These are phyloP conservation scores for Apiospora marii DNA, from an alignment of 2,329 filamentous ascomycete species.

Conservation along the genomic window DNA sequence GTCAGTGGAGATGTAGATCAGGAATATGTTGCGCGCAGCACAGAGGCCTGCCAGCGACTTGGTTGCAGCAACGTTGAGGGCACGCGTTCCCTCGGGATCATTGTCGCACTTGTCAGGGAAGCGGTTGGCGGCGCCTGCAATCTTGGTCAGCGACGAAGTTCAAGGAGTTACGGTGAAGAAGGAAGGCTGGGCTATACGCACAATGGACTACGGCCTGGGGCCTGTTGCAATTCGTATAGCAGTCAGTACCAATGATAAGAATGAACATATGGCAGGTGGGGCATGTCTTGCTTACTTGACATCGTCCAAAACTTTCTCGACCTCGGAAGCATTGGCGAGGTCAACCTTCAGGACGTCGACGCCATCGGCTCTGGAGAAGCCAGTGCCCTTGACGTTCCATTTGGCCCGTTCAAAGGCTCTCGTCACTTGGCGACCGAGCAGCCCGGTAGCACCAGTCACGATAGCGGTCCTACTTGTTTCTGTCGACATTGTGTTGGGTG, in stretches of 20 bases:
- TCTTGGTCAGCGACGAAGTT: not conserved
- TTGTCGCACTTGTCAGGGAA: constrained; percentile 86
- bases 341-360: constrained; percentile 70
- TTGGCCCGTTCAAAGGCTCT: constrained; percentile 69
- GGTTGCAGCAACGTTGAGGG: constrained; percentile 78
- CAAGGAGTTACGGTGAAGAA: not conserved
- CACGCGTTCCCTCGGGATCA: constrained; percentile 77
- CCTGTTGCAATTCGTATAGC: constrained; percentile 66
- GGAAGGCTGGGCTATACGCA: constrained; percentile 48
- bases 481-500: not conserved
- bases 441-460: constrained; percentile 84
- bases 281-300: constrained; percentile 57
- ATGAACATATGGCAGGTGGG: not conserved
- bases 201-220: constrained; percentile 84
- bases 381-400: constrained; percentile 78
- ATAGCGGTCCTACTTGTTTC: constrained; percentile 46
- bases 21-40: constrained; percentile 64
- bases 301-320: constrained; percentile 59
- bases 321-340: constrained; percentile 53
- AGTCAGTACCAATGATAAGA: not conserved
- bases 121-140: constrained; percentile 80
- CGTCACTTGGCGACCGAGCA: constrained; percentile 82
- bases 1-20: constrained; percentile 84
- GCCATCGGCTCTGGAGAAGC: constrained; percentile 76
- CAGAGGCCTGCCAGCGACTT: constrained; percentile 71